Evolutionary conservation across 2,329 filamentous ascomycete species (phyloP), one percentile per base, ranked within the genome.

Genomic region (Chaetomium sp.): DNA sequence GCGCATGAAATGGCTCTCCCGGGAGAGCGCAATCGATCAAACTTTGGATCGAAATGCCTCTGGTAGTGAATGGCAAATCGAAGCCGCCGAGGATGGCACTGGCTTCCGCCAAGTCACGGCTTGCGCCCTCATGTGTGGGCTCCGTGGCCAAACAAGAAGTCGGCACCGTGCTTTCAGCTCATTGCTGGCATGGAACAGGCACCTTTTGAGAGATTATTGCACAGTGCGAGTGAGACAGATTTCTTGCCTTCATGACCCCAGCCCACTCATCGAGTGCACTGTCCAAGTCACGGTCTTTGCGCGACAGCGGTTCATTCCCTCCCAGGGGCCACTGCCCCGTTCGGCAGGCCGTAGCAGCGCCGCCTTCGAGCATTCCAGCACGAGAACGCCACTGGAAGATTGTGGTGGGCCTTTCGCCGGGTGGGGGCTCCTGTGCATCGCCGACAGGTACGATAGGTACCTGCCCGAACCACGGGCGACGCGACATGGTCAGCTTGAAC

Each of bases 391-490:
- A 59, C 57, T 51, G 45, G 47, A 35, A 33, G 29, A 49, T 35
- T 16, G n/a, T 21, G 56, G 56, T 21, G 56, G 56, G 38, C 13
- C 56, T n/a, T 45, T 31, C 10, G 3, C 10, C 6, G 10, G 57
- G 27, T 58, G 57, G 57, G 57, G 57, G 56, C 35, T 54, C 19
- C n/a, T 54, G 51, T n/a, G 29, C 27, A 53, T 53, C 25, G 12
- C 25, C 50, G 12, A 53, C 38, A n/a, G n/a, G n/a, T 47, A 19
- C n/a, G n/a, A n/a, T n/a, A n/a, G n/a, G n/a, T n/a, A n/a, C n/a
- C n/a, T n/a, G n/a, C n/a, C n/a, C n/a, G n/a, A n/a, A n/a, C n/a
- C n/a, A 53, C 25, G 27, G 25, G 38, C 38, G 38, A 42, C 31
- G 50, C 49, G 49, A 51, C 27, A 16, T 29, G 12, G 50, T 16